Conservation (phyloP, 768 basidiomycete species). For the Sutorius australiensis region DNA sequence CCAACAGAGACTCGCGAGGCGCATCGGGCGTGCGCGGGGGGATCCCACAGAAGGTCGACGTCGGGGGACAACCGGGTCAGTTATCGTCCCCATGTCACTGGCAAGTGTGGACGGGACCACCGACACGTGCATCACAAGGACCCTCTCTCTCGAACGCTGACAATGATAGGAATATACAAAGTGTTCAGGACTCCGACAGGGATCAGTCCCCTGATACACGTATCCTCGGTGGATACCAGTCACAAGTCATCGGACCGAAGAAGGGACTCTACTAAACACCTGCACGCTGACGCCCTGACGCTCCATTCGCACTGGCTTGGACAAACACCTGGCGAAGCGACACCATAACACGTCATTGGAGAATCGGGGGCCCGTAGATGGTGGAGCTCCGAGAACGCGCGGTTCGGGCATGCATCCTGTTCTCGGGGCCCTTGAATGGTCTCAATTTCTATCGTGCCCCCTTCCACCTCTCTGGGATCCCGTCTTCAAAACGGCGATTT, state of each 20-base stretch:
- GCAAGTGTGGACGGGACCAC: background rate
- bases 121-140: background rate
- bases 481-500: conserved; percentile 6
- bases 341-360: background rate
- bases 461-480: background rate
- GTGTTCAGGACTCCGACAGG: background rate
- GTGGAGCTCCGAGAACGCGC: background rate
- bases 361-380: background rate
- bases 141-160: background rate
- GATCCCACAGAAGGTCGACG: background rate
- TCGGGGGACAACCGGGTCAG: background rate
- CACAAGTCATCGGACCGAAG: background rate
- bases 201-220: background rate
- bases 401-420: background rate
- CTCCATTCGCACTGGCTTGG: background rate
- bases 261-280: background rate
- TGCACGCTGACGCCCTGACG: background rate
- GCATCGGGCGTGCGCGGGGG: background rate
- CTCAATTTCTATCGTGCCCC: background rate
- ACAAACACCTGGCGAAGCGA: background rate
- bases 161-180: background rate
- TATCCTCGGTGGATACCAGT: background rate
- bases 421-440: background rate
- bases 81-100: too few species aligned
- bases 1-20: background rate